phyloP scores from a whole-genome alignment of 208 protist genomes.

The Herpetomonas tarakana region DNA sequence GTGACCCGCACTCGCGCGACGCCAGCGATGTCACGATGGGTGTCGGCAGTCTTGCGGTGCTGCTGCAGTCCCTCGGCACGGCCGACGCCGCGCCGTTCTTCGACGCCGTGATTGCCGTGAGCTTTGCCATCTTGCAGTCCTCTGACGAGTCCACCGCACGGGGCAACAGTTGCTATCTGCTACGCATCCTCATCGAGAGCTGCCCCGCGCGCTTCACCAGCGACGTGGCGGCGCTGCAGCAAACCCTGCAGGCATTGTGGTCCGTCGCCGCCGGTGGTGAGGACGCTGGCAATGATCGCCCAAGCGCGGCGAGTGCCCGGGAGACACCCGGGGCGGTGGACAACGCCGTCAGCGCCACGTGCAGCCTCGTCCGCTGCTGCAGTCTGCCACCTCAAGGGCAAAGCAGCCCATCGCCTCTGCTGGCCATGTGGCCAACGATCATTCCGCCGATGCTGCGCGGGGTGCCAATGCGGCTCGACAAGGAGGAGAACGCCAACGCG shows the following conservation, averaged over 20 bases:
- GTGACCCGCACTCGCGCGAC: constrained; percentile 38
- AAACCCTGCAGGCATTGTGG: constrained; percentile 35
- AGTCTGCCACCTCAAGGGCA: constrained; percentile 19
- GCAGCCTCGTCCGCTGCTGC: constrained; percentile 62
- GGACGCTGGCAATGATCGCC: neutral
- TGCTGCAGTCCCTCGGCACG: constrained; percentile 43
- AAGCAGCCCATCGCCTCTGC: neutral
- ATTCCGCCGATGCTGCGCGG: constrained; percentile 47
- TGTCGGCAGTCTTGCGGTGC: constrained; percentile 44
- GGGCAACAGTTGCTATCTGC: constrained; percentile 66
- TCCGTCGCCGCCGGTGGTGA: constrained; percentile 14
- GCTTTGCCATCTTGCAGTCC: constrained; percentile 37
- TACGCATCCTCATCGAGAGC: constrained; percentile 59
- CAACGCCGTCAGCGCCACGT: constrained; percentile 85
- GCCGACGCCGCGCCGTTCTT: constrained; percentile 29
- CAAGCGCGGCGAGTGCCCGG: constrained; percentile 15
- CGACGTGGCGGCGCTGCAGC: constrained; percentile 13
- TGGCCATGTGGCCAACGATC: constrained; percentile 15
- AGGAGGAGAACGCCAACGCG: constrained; percentile 71
- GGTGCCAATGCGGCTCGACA: constrained; percentile 80
- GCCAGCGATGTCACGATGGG: constrained; percentile 69
- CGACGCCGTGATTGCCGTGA: constrained; percentile 43
- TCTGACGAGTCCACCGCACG: constrained; percentile 63
- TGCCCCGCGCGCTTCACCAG: constrained; percentile 25
- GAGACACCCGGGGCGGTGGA: constrained; percentile 77